These are phyloP conservation scores for Allantophomopsis cytisporea DNA, from an alignment of 2,329 filamentous ascomycete species.

Conservation along the genomic window DNA sequence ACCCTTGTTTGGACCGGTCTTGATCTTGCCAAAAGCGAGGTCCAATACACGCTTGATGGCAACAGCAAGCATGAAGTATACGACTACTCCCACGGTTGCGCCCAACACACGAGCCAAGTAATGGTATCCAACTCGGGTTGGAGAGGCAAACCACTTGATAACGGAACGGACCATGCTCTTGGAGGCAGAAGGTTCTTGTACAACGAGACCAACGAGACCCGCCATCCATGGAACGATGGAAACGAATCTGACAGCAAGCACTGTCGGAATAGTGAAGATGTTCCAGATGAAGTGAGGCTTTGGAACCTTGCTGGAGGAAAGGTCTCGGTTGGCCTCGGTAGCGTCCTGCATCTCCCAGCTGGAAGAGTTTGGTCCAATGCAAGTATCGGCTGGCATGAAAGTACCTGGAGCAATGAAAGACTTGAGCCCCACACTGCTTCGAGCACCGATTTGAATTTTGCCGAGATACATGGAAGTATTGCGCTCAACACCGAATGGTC, in stretches of 20 bases:
- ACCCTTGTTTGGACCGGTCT: slow-evolving; percentile 16
- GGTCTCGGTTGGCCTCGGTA: slow-evolving; percentile 30
- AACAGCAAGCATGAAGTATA: slow-evolving; percentile 14
- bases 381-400: slow-evolving; percentile 30
- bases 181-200: slow-evolving; percentile 18
- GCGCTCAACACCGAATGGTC: slow-evolving; percentile 39
- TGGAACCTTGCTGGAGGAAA: slow-evolving; percentile 23
- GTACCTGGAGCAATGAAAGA: slow-evolving; percentile 37
- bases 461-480: slow-evolving; percentile 44
- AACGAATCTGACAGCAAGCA: slow-evolving; percentile 23
- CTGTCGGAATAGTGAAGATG: slow-evolving; percentile 28
- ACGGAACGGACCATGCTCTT: slow-evolving; percentile 24
- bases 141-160: slow-evolving; percentile 33
- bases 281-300: slow-evolving; percentile 30
- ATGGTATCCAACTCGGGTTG: slow-evolving; percentile 32
- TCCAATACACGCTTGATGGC: slow-evolving; percentile 27
- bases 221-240: slow-evolving; percentile 30
- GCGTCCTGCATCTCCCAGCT: slow-evolving; percentile 38
- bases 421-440: slow-evolving; percentile 30
- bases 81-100: slow-evolving; percentile 3
- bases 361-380: slow-evolving; percentile 41
- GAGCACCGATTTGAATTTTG: slow-evolving; percentile 31
- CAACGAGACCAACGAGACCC: slow-evolving; percentile 30
- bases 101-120: slow-evolving; percentile 29
- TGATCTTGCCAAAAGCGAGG: slow-evolving; percentile 22